phyloP scores from a whole-genome alignment of 2,329 filamentous ascomycete genomes.

The Fusarium torreyae region DNA sequence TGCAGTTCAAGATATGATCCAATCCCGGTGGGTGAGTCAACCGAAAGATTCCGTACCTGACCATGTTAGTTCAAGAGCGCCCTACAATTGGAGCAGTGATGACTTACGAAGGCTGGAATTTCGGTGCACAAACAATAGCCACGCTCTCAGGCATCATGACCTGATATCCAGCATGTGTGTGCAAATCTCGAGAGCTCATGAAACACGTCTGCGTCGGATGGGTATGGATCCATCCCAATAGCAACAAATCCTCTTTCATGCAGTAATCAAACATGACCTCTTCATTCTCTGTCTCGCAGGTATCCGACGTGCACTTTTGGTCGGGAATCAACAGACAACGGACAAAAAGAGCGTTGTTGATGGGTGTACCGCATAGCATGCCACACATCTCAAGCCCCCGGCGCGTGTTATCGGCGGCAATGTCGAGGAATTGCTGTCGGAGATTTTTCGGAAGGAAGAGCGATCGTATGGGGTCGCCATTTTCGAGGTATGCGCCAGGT shows the following conservation, averaged over 20 bases:
- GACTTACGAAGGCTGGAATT: constrained; percentile 80
- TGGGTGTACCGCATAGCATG: constrained; percentile 89
- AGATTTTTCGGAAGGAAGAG: constrained; percentile 87
- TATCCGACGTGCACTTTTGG: constrained; percentile 90
- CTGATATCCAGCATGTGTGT: constrained; percentile 95
- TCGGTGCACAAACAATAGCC: constrained; percentile 95
- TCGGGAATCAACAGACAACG: constrained; percentile 90
- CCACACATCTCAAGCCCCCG: constrained; percentile 94
- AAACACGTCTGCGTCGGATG: constrained; percentile 98
- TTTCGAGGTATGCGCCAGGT: constrained; percentile 91
- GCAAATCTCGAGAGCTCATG: constrained; percentile 93
- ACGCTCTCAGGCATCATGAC: constrained; percentile 97
- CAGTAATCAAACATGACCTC: constrained; percentile 90
- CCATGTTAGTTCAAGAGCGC: constrained; percentile 1
- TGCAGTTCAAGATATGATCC: constrained; percentile 86
- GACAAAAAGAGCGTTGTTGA: constrained; percentile 95
- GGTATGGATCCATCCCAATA: constrained; percentile 98
- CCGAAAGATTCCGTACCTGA: constrained; percentile 90
- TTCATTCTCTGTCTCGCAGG: constrained; percentile 94
- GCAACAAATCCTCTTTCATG: constrained; percentile 84
- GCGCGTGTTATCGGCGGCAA: constrained; percentile 83
- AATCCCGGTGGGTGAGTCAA: constrained; percentile 94
- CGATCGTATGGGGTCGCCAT: constrained; percentile 86
- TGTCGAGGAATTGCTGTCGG: constrained; percentile 79
- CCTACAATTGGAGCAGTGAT: background rate